Evolutionary conservation across 2,329 filamentous ascomycete genomes (phyloP), one percentile per base, ranked within the genome.

Genomic region (Pseudomassariella vexata): DNA sequence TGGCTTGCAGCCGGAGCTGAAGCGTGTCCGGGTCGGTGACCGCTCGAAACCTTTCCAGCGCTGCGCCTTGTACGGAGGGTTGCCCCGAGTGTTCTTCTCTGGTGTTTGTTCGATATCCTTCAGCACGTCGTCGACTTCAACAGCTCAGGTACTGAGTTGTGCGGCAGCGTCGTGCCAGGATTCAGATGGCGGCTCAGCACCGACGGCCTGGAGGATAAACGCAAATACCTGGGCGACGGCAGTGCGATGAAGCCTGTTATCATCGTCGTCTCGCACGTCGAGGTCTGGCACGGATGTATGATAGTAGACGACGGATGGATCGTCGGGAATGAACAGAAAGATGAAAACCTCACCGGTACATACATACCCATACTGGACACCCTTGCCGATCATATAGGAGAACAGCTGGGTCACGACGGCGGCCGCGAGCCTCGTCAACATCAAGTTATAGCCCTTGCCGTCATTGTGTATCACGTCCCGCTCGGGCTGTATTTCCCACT

Each of bases 391-490:
- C 47, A 62, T 62, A 28, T 60, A 59, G 6, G 55, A 60, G 42
- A 62, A 65, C 6, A 65, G 50, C 37, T 63, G 50, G 3, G 53
- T 62, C 6, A 65, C 35, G 15, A 59, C 53, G 16, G 59, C 57
- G 14, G 57, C 47, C 24, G 45, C 35, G 19, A 64, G 56, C n/a
- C 23, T 9, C 36, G 30, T 55, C 0, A 53, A 44, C 7, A 38
- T 29, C 14, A 59, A 59, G 9, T 12, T 27, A 20, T 52, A 56
- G 23, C 36, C 48, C 5, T 57, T 27, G 11, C 49, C 49, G 5
- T 56, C 41, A 33, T 53, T 25, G 37, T 59, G 49, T 35, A 63
- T 55, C 2, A 57, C 35, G 24, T 57, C 46, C 9, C 40, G 47
- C 10, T 57, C 48, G 4, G 49, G 55, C 19, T 49, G 36, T 31